phyloP scores from a whole-genome alignment of 2,329 filamentous ascomycete genomes.

The Trichophyton simii region DNA sequence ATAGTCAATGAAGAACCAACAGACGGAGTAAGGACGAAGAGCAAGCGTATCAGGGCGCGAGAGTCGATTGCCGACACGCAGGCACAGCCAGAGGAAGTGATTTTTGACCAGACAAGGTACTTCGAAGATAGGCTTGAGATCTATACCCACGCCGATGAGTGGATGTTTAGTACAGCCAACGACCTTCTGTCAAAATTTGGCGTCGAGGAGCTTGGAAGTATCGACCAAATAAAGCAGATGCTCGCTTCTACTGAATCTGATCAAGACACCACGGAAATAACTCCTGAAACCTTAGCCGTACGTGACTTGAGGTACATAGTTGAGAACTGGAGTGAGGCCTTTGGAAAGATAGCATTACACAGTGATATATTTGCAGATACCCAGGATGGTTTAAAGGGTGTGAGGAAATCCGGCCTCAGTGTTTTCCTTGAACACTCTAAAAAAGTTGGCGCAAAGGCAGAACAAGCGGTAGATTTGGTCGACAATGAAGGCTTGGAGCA shows the following conservation, averaged over 20 bases:
- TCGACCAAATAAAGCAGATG: slow-evolving; percentile 27
- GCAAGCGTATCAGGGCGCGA: slow-evolving; percentile 48
- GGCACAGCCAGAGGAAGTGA: slow-evolving; percentile 34
- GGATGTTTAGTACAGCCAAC: slow-evolving; percentile 43
- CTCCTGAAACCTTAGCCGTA: slow-evolving; percentile 5
- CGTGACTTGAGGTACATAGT: slow-evolving; percentile 29
- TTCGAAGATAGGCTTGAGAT: slow-evolving; percentile 43
- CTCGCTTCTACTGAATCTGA: slow-evolving; percentile 13
- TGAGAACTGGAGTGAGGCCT: slow-evolving; percentile 35
- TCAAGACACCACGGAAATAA: slow-evolving; percentile 2
- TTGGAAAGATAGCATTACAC: slow-evolving; percentile 33
- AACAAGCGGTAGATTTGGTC: slow-evolving; percentile 28
- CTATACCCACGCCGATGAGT: slow-evolving; percentile 44
- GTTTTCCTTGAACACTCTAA: slow-evolving; percentile 47
- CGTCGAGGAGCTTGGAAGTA: slow-evolving; percentile 34
- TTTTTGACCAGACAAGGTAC: slow-evolving; percentile 41
- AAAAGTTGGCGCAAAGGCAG: slow-evolving; percentile 30
- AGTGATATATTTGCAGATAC: slow-evolving; percentile 38
- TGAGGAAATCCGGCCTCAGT: slow-evolving; percentile 37
- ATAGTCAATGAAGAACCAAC: slow-evolving; percentile 45
- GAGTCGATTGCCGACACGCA: slow-evolving; percentile 41
- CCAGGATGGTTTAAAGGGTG: slow-evolving; percentile 37
- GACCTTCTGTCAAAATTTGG: slow-evolving; percentile 41
- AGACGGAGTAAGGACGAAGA: slow-evolving; percentile 46
- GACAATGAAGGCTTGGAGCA: slow-evolving; percentile 25